Percentiles rank a stretch among this genome's conserved stretches.
Evolutionary conservation across 192 early-diverging fungal species (phyloP).

Genomic region (Endogone sp.): DNA sequence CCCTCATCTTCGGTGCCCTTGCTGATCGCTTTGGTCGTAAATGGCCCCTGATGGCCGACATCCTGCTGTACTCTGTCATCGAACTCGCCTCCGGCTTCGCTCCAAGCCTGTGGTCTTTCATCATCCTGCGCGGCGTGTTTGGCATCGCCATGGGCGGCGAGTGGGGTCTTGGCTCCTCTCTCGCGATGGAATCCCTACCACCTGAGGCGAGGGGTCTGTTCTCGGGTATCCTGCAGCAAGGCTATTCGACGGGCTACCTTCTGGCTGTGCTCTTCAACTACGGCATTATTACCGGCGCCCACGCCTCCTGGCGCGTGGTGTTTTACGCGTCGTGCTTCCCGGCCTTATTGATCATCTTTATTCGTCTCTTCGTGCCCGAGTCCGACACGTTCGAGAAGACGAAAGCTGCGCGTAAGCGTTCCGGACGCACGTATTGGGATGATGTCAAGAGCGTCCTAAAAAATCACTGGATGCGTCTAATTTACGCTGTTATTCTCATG

Average conservation of each 20-base stretch:
- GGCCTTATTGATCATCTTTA: conserved; percentile 50
- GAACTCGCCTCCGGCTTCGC: conserved; percentile 66
- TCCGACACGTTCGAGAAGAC: conserved; percentile 46
- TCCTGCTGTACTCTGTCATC: conserved; percentile 55
- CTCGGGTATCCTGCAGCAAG: conserved; percentile 72
- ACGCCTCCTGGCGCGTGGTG: conserved; percentile 58
- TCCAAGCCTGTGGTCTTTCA: conserved; percentile 54
- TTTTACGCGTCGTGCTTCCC: conserved; percentile 64
- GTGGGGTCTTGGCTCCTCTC: conserved; percentile 68
- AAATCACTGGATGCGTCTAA: conserved; percentile 48
- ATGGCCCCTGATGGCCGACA: conserved; percentile 63
- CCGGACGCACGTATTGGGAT: conserved; percentile 12
- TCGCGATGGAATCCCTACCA: conserved; percentile 71
- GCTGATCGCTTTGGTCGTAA: conserved; percentile 67
- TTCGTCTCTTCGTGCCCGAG: conserved; percentile 64
- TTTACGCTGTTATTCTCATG: conserved; percentile 57
- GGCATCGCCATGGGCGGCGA: conserved; percentile 71
- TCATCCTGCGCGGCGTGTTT: conserved; percentile 55
- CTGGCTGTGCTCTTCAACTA: conserved; percentile 60
- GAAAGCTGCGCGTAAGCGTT: conserved; percentile 24
- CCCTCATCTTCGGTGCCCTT: conserved; percentile 64
- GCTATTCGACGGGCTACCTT: conserved; percentile 65
- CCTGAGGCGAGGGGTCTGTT: conserved; percentile 66
- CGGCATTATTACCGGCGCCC: conserved; percentile 41
- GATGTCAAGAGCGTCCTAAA: conserved; percentile 23